Evolutionary conservation across 192 early-diverging fungal species (phyloP).

Genomic region (Linderina pennispora): DNA sequence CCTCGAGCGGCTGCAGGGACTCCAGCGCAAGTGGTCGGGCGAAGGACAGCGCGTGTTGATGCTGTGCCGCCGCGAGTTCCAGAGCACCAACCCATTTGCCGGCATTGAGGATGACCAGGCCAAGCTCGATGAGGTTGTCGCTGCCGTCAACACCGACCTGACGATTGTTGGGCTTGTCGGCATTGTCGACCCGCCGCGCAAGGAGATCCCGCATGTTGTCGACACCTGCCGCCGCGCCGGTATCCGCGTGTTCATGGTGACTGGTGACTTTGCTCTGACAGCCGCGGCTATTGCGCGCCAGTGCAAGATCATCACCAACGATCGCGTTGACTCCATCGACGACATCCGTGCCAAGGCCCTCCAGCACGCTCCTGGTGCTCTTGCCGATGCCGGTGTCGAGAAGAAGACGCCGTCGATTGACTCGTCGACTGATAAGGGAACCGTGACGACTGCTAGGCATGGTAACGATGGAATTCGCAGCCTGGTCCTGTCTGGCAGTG

Average conservation of each 20-base stretch:
- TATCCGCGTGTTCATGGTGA: conserved; percentile 72
- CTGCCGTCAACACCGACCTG: conserved; percentile 16
- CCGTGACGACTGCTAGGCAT: background rate
- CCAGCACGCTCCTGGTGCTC: background rate
- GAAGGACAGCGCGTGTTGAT: conserved; percentile 48
- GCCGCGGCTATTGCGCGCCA: conserved; percentile 67
- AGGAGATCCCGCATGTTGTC: conserved; percentile 56
- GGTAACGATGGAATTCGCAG: background rate
- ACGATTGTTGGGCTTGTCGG: conserved; percentile 60
- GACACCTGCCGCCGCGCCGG: conserved; percentile 52
- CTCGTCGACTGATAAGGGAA: too few species aligned
- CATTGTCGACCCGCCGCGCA: conserved; percentile 73
- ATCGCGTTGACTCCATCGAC: conserved; percentile 9
- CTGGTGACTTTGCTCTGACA: conserved; percentile 65
- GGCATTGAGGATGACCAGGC: conserved; percentile 1
- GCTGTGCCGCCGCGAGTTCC: conserved; percentile 13
- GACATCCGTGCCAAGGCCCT: conserved; percentile 9
- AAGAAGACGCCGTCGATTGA: too few species aligned
- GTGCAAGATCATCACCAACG: conserved; percentile 57
- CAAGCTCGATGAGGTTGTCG: background rate
- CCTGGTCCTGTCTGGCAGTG: conserved; percentile 52
- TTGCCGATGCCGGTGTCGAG: background rate
- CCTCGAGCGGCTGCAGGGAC: conserved; percentile 13
- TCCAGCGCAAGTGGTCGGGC: conserved; percentile 47
- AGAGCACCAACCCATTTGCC: conserved; percentile 1